Evolutionary conservation across 768 basidiomycete species (phyloP).

Genomic region (Pleurotus pulmonarius): DNA sequence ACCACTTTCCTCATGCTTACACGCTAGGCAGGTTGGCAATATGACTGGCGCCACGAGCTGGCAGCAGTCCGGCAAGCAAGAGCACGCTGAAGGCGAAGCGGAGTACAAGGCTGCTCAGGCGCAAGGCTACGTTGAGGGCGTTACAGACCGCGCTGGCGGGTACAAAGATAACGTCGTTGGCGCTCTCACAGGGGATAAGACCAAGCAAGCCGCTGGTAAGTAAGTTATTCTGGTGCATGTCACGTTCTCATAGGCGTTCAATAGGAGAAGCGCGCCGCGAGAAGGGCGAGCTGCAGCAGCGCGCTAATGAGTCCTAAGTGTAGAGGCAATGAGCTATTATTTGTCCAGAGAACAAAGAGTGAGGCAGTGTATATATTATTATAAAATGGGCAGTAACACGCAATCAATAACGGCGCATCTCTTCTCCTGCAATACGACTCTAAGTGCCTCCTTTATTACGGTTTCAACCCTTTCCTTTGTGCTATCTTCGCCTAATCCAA

Average conservation of each 20-base stretch:
- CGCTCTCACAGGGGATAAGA: conserved; percentile 47
- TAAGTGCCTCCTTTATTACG: conserved; percentile 45
- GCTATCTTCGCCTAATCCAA: conserved; percentile 23
- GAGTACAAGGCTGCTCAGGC: conserved; percentile 41
- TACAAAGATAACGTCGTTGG: conserved; percentile 51
- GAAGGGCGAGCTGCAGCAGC: conserved; percentile 12
- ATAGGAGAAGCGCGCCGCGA: conserved; percentile 9
- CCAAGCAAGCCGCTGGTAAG: no score
- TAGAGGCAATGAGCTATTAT: no score
- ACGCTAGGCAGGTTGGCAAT: conserved; percentile 28
- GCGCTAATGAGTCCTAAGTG: conserved; percentile 2
- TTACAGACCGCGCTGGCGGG: conserved; percentile 37
- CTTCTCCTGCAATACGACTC: conserved; percentile 51
- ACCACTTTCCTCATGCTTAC: neutral
- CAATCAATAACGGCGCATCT: conserved; percentile 68
- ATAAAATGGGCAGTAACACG: conserved; percentile 30
- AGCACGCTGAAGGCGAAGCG: conserved; percentile 41
- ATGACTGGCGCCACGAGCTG: conserved; percentile 34
- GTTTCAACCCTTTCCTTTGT: conserved; percentile 26
- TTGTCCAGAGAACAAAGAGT: no score
- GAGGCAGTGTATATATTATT: no score
- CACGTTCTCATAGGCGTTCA: no score
- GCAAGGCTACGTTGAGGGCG: conserved; percentile 46
- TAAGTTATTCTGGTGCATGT: no score
- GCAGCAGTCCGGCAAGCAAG: conserved; percentile 37